Evolutionary conservation across 306 rosid species (phyloP).

Genomic region (Prunus armeniaca): DNA sequence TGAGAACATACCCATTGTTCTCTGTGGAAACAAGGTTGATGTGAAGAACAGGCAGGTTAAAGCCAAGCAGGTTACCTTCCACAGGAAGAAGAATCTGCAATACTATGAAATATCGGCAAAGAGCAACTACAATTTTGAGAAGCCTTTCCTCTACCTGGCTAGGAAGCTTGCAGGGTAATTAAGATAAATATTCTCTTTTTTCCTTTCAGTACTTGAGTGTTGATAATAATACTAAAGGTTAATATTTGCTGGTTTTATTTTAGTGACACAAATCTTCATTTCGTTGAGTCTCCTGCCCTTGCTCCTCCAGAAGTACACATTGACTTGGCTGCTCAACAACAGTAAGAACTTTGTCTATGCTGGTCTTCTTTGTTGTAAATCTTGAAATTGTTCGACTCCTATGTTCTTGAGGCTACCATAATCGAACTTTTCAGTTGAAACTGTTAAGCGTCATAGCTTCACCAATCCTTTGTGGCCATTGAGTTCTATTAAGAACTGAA

Average conservation of each 20-base stretch:
- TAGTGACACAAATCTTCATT: constrained; percentile 63
- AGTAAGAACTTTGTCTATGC: constrained; percentile 24
- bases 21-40: constrained; percentile 83
- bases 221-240: neutral
- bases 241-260: constrained; percentile 6
- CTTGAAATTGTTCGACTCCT: neutral
- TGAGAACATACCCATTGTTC: constrained; percentile 78
- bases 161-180: constrained; percentile 76
- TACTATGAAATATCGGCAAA: constrained; percentile 84
- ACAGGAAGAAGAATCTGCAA: constrained; percentile 80
- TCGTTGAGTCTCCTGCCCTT: constrained; percentile 79
- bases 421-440: neutral
- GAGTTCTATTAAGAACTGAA: too few relatives aligned
- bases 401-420: too few relatives aligned
- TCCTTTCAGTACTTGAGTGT: neutral
- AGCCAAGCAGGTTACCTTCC: constrained; percentile 80
- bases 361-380: neutral
- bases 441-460: too few relatives aligned
- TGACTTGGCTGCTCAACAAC: constrained; percentile 54
- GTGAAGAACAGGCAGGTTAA: constrained; percentile 79
- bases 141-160: constrained; percentile 76
- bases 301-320: constrained; percentile 75
- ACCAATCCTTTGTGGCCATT: too few relatives aligned
- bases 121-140: constrained; percentile 81
- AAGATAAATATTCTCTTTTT: neutral